Percentiles rank a stretch among this genome's conserved stretches.
Conservation (phyloP, 768 basidiomycete species). For the Mycena floridula region DNA sequence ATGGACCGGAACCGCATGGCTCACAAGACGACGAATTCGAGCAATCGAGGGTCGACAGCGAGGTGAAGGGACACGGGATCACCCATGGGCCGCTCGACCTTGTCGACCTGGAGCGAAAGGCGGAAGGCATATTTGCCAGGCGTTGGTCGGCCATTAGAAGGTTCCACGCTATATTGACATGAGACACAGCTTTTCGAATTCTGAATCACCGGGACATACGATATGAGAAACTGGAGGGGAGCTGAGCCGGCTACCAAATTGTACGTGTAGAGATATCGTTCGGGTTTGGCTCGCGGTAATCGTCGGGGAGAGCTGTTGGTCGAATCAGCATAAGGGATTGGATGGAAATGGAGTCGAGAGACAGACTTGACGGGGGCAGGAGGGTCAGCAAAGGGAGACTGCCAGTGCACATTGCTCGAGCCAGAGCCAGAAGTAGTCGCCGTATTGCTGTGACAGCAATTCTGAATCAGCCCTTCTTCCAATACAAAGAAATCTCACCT, state of each 20-base stretch:
- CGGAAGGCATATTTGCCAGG: conserved; percentile 47
- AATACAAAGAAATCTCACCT: conserved; percentile 3
- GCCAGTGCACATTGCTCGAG: conserved; percentile 18
- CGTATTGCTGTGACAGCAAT: not conserved
- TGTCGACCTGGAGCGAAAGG: conserved; percentile 47
- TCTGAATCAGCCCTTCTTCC: not conserved
- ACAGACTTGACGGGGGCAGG: conserved; percentile 14
- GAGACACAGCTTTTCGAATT: not conserved
- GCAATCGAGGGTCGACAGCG: conserved; percentile 43
- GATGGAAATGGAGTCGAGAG: conserved; percentile 4
- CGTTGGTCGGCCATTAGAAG: conserved; percentile 5
- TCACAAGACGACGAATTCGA: conserved; percentile 63
- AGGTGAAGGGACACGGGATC: conserved; percentile 41
- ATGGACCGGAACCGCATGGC: conserved; percentile 13
- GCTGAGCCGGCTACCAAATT: conserved; percentile 35
- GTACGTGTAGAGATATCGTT: conserved; percentile 51
- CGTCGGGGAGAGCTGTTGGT: conserved; percentile 7
- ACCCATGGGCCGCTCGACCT: conserved; percentile 47
- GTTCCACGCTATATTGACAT: conserved; percentile 3
- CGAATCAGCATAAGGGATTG: conserved; percentile 3
- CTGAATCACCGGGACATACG: conserved; percentile 29
- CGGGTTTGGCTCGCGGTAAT: conserved; percentile 18
- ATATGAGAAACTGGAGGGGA: conserved; percentile 43
- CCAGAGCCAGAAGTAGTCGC: conserved; percentile 1
- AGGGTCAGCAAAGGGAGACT: conserved; percentile 13